These are phyloP conservation scores for Fimicolochytrium jonesii DNA, from an alignment of 192 early-diverging fungal species.

Conservation along the genomic window DNA sequence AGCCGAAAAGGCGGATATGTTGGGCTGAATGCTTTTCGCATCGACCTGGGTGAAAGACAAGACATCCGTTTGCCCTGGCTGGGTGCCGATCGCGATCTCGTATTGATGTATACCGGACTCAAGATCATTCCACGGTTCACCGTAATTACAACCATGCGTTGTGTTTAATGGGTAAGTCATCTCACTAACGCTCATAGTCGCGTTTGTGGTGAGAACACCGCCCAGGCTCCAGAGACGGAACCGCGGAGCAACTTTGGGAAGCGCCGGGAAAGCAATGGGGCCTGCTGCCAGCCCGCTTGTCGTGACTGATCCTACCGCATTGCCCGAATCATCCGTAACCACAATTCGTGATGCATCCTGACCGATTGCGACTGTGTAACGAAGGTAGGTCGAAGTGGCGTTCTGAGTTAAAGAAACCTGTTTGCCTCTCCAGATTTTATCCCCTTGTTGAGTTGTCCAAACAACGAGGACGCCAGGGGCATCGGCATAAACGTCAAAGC, in stretches of 20 bases:
- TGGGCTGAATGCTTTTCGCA: not conserved
- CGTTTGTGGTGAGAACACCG: no score
- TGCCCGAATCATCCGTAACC: not conserved
- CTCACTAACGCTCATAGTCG: not conserved
- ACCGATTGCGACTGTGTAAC: not conserved
- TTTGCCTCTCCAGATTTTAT: not conserved
- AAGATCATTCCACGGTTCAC: not conserved
- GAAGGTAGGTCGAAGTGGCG: not conserved
- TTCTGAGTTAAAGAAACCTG: not conserved
- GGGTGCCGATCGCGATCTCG: not conserved
- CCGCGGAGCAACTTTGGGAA: not conserved
- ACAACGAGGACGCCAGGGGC: not conserved
- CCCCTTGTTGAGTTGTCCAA: not conserved
- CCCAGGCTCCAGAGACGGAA: slow-evolving; percentile 5
- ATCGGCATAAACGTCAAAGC: not conserved
- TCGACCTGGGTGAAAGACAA: not conserved
- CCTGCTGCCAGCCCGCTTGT: not conserved
- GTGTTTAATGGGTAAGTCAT: not conserved
- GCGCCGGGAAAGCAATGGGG: not conserved
- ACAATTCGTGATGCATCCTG: not conserved
- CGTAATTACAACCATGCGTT: not conserved
- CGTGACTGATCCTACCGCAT: not conserved
- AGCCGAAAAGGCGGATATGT: no score
- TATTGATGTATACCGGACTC: slow-evolving; percentile 13
- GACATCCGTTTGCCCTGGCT: not conserved